These are phyloP conservation scores for Panicum miliaceum DNA, from an alignment of 176 grass and related monocot genomes.

Conservation along the genomic window DNA sequence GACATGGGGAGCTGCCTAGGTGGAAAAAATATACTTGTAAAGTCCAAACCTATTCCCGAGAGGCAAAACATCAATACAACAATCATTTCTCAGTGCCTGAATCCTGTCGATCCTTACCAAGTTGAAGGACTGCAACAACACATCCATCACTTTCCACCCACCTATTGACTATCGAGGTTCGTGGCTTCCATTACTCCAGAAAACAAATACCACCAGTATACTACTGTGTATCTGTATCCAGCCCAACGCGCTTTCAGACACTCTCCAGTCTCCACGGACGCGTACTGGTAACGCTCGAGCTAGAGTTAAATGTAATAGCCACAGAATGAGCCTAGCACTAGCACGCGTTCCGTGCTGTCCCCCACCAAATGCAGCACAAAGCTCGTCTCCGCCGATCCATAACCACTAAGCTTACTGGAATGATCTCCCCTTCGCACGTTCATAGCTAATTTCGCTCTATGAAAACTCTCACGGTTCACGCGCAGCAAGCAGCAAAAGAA, in stretches of 20 bases:
- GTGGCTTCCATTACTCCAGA: not conserved
- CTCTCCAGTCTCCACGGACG: not conserved
- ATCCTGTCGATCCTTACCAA: not conserved
- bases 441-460: not conserved
- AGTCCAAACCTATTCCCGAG: not conserved
- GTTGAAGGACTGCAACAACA: not conserved
- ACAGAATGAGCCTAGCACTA: not conserved
- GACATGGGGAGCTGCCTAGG: not conserved
- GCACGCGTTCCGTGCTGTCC: not conserved
- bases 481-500: not conserved
- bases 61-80: not conserved
- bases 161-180: not conserved
- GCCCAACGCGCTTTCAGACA: constrained; percentile 10
- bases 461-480: not conserved
- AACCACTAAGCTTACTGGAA: not conserved
- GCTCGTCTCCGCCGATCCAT: not conserved
- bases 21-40: not conserved
- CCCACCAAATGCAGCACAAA: not conserved
- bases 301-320: not conserved
- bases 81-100: not conserved
- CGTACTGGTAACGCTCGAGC: not conserved
- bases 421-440: not conserved
- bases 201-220: not conserved
- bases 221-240: not conserved
- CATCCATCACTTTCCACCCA: constrained; percentile 9